Conservation (phyloP, 257 asterid genomes). For the Ophiorrhiza pumila region DNA sequence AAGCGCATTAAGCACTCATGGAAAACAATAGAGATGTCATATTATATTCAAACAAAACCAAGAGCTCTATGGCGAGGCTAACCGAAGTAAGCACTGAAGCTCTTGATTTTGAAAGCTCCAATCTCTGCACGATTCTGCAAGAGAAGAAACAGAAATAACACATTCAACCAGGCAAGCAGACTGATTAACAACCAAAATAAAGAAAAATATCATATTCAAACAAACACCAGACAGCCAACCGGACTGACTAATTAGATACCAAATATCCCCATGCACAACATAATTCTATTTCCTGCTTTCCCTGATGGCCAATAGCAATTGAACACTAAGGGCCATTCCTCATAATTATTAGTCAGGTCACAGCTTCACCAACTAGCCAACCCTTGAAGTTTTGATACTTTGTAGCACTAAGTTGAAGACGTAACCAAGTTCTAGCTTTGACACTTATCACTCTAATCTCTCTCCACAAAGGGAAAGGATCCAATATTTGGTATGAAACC, state of each 20-base stretch:
- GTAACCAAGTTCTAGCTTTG: background rate
- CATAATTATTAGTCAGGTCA: background rate
- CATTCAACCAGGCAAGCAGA: background rate
- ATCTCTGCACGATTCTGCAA: conserved; percentile 89
- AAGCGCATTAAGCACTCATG: conserved; percentile 3
- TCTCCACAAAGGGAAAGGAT: background rate
- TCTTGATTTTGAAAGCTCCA: conserved; percentile 90
- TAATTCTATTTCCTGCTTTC: background rate
- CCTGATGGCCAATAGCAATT: conserved; percentile 3
- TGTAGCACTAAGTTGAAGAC: background rate
- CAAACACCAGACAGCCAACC: no score
- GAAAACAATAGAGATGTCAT: background rate
- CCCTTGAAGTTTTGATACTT: background rate
- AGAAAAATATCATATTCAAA: no score
- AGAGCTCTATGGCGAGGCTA: conserved; percentile 33
- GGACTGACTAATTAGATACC: background rate
- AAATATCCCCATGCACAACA: background rate
- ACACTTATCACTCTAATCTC: background rate
- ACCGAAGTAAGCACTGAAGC: conserved; percentile 98
- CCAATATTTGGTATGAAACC: conserved; percentile 3
- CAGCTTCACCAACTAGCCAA: background rate
- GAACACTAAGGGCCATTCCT: background rate
- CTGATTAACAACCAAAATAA: background rate
- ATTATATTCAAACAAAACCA: conserved; percentile 17
- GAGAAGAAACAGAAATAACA: conserved; percentile 7